Evolutionary conservation across 2,329 filamentous ascomycete species (phyloP).

Genomic region (Didymella arachidicola): DNA sequence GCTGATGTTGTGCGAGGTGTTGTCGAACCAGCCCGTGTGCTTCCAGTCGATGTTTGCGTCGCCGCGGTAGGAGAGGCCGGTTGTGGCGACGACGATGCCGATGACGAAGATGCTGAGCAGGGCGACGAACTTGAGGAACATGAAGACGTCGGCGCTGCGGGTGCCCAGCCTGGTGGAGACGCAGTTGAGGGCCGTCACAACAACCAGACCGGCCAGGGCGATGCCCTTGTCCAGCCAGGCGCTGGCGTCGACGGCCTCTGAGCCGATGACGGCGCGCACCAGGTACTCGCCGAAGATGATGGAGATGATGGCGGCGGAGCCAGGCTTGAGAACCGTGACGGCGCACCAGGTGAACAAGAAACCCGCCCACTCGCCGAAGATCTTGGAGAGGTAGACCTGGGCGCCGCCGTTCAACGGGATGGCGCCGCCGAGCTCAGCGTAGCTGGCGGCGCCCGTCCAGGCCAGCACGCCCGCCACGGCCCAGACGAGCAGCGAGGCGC

Average conservation of each 20-base stretch:
- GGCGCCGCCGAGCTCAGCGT: constrained; percentile 92
- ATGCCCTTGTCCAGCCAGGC: constrained; percentile 91
- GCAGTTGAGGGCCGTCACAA: constrained; percentile 87
- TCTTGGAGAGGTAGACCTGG: constrained; percentile 94
- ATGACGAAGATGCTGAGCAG: constrained; percentile 85
- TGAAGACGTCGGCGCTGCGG: constrained; percentile 86
- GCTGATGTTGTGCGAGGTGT: constrained; percentile 79
- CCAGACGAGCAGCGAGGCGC: constrained; percentile 91
- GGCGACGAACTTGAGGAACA: constrained; percentile 96
- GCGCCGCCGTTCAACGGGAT: constrained; percentile 95
- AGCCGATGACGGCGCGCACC: constrained; percentile 84
- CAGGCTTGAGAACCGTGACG: constrained; percentile 91
- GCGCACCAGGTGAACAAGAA: constrained; percentile 98
- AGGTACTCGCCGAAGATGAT: constrained; percentile 99
- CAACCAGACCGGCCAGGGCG: constrained; percentile 75
- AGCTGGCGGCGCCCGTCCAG: constrained; percentile 95
- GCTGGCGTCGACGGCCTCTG: constrained; percentile 81
- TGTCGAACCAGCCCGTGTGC: constrained; percentile 83
- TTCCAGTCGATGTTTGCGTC: constrained; percentile 86
- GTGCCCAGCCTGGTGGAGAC: constrained; percentile 89
- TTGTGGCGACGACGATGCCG: constrained; percentile 87
- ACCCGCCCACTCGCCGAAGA: constrained; percentile 89
- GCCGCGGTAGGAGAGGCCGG: constrained; percentile 80
- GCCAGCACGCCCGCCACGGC: constrained; percentile 87
- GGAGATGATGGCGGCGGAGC: constrained; percentile 89